phyloP scores from a whole-genome alignment of 2,329 filamentous ascomycete genomes.

The Penicillium glabrum region DNA sequence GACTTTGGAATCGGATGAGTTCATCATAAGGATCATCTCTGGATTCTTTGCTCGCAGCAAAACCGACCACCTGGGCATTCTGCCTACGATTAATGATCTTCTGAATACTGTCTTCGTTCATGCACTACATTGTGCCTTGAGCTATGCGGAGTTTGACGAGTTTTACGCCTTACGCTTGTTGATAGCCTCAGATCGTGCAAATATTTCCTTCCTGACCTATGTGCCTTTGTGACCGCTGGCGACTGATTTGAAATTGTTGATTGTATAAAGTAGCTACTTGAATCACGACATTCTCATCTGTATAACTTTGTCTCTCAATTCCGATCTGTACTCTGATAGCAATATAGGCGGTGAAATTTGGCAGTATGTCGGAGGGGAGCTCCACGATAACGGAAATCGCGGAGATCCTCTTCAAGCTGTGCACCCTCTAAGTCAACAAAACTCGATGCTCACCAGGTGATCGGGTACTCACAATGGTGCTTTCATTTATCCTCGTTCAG shows the following conservation, averaged over 20 bases:
- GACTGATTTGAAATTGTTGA: not conserved
- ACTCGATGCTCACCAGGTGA: slow-evolving; percentile 21
- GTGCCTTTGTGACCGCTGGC: not conserved
- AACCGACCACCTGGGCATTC: not conserved
- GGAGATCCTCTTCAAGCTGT: slow-evolving; percentile 22
- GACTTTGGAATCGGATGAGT: slow-evolving; percentile 23
- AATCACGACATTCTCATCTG: not conserved
- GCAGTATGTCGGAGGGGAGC: slow-evolving; percentile 32
- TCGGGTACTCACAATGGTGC: slow-evolving; percentile 50
- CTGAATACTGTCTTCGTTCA: not conserved
- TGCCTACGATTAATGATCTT: slow-evolving; percentile 6
- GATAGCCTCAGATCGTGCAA: slow-evolving; percentile 8
- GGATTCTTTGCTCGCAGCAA: not conserved
- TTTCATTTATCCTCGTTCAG: slow-evolving; percentile 88
- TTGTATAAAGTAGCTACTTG: not conserved
- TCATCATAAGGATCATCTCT: not conserved
- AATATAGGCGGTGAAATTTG: slow-evolving; percentile 24
- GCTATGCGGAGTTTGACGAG: slow-evolving; percentile 16
- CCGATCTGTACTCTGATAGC: not conserved
- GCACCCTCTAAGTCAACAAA: slow-evolving; percentile 10
- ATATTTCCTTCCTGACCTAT: not conserved
- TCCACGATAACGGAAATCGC: slow-evolving; percentile 25
- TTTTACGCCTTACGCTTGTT: slow-evolving; percentile 23
- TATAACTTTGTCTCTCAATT: not conserved
- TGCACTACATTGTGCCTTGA: not conserved